Base-by-base conservation (phyloP, 129 eudicot species). In the Lactuca saligna region DNA sequence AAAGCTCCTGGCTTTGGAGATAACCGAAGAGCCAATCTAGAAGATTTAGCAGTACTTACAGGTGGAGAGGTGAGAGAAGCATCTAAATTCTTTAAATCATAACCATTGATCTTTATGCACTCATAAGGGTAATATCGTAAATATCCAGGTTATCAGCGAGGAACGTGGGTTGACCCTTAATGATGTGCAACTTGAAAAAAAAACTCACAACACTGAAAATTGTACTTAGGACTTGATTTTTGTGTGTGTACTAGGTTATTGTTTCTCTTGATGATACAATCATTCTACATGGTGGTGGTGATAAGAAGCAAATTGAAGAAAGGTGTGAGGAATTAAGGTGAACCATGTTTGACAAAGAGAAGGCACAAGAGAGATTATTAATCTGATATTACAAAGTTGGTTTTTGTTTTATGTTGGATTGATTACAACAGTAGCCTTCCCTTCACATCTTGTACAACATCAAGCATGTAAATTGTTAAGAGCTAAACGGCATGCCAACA, bases 1-100 rank as follows among this genome's bases (percentile, higher is more conserved):
- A 93, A 93, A 79, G 83, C 99, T 87, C 99, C 99, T 63, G 99
- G 99, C 53, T 93, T 93, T 83, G 99, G 99, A 81, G 99, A 93
- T 34, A 89, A 76, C 64, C 83, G 92, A 82, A 81, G 96, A 83
- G 92, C 99, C 58, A 93, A 83, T 78, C 63, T 93, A n/a, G 99
- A 89, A 69, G 99, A 93, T 58, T 83, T 93, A 59, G 97, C 99
- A 17, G 80, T 89, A 56, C 95, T 93, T 61, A 93, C 99, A 35
- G 97, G 99, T 57, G 99, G 91, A 69, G 95, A 93, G 99, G 99
- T 93, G 49, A 72, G 81, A 64, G 20, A 72, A 57, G 6, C 70
- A 61, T 65, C 57, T 34, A 74, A 1, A 62, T 34, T 80, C 0
- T 7, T 66, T 32, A 10, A 56, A 63, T 12, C 33, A 48, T 8